Evolutionary conservation across 208 protist species (phyloP), one percentile per base, ranked within the genome.

Genomic region (Crithidia sp.): DNA sequence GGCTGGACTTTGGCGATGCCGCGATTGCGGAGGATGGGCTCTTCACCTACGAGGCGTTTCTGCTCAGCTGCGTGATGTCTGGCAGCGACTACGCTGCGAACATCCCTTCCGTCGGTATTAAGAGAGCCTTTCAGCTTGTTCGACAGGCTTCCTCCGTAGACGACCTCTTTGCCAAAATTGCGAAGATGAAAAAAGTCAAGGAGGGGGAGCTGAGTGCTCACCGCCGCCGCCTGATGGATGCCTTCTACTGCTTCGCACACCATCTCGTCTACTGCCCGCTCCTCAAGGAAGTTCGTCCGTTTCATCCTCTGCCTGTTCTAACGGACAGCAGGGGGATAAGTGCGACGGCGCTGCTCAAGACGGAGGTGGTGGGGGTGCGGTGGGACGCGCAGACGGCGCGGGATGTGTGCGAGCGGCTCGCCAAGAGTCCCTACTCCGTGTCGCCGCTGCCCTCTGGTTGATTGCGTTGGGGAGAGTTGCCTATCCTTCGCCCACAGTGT

Each of bases 1-100:
- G 56, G 8, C 7, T 12, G 5, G 16, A 3, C 6, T 19, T 13
- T 7, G 49, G 36, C 37, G 62, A 36, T 13, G 37, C 77, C 3
- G 52, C 66, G 13, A n/a, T 59, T 41, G 13, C 66, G 19, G 43
- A 14, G 5, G 19, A 58, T 28, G 28, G 28, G 28, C 28, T 28
- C 56, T 92, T 88, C 64, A 84, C 82, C 16, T 91, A 93, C 72
- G 87, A 94, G 59, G 95, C 92, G 41, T 97, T 99, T 45, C 69
- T 98, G 5, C 85, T 95, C 6, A 92, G 91, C 67, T 99, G 98
- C 79, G 97, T 99, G 62, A 76, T 99, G 56, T 88, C 93, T 9
- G 99, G 99, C 9, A 99, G 99, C 79, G 99, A 99, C 79, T 99
- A 99, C 76, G 71, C 99, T 28, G 70, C 89, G 2, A 98, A 90